phyloP scores from a whole-genome alignment of 2,329 filamentous ascomycete genomes.

The Thermothelomyces thermophilus region DNA sequence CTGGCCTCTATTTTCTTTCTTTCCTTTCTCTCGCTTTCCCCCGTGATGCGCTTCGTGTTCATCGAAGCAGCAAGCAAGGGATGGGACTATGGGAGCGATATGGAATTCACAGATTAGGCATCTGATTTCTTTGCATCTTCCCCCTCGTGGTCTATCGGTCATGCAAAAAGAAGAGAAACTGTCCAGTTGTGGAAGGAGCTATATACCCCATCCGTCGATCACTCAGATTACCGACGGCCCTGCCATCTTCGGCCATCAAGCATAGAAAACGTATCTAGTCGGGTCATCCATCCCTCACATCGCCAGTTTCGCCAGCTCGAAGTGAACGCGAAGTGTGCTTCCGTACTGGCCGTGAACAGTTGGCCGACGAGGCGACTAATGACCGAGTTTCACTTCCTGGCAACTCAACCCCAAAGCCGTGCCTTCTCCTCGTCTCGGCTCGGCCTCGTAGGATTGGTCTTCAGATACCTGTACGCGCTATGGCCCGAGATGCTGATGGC shows the following conservation, averaged over 20 bases:
- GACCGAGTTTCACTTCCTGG: not conserved
- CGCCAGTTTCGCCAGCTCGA: not conserved
- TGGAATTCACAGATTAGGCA: no score
- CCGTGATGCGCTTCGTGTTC: no score
- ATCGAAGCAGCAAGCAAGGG: no score
- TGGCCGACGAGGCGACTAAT: not conserved
- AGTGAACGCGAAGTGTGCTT: not conserved
- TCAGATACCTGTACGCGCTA: conserved; percentile 14
- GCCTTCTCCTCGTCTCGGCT: conserved; percentile 18
- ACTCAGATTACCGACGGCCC: no score
- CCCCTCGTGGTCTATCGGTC: no score
- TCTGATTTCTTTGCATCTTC: no score
- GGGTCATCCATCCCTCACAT: not conserved
- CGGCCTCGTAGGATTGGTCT: not conserved
- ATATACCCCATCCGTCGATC: no score
- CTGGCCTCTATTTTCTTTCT: no score
- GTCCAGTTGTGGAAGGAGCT: not conserved
- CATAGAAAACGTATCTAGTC: not conserved
- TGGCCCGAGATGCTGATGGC: conserved; percentile 27
- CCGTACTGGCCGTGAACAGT: no score
- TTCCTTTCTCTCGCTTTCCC: no score
- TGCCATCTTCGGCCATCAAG: no score
- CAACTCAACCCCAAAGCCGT: conserved; percentile 11
- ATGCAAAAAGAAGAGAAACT: not conserved
- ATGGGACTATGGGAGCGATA: no score